phyloP scores from a whole-genome alignment of 1,284 basidiomycete species.

The Apiotrichum laibachii region DNA sequence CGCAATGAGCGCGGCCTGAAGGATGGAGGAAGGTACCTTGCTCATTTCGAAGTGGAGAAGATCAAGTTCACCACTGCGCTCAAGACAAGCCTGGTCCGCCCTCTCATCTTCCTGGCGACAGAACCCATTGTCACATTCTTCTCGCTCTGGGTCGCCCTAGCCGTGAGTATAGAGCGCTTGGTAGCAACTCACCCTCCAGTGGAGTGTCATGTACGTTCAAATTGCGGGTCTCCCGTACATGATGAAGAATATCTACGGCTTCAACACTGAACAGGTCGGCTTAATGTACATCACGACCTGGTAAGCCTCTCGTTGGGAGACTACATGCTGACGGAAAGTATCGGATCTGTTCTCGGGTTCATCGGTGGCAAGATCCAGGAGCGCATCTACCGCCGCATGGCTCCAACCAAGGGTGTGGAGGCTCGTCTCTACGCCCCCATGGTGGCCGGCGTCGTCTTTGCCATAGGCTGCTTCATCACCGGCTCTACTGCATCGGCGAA shows the following conservation, averaged over 20 bases:
- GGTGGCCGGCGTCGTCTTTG: slow-evolving; percentile 62
- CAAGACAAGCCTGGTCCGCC: slow-evolving; percentile 35
- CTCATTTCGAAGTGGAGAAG: slow-evolving; percentile 47
- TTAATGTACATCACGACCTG: slow-evolving; percentile 59
- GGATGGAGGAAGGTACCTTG: slow-evolving; percentile 46
- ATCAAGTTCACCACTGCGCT: slow-evolving; percentile 36
- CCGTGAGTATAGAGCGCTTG: slow-evolving; percentile 17
- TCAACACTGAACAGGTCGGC: slow-evolving; percentile 64
- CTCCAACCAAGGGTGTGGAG: slow-evolving; percentile 62
- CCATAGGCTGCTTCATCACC: slow-evolving; percentile 60
- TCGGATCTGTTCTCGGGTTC: slow-evolving; percentile 64
- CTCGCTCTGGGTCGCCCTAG: slow-evolving; percentile 71
- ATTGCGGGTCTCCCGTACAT: slow-evolving; percentile 65
- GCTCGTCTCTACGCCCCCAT: slow-evolving; percentile 69
- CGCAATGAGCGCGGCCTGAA: slow-evolving; percentile 39
- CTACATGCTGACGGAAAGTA: slow-evolving; percentile 9
- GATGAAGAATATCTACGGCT: slow-evolving; percentile 63
- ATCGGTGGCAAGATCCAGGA: slow-evolving; percentile 64
- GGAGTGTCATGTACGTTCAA: slow-evolving; percentile 72
- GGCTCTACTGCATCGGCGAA: slow-evolving; percentile 40
- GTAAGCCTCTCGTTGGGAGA: too few species aligned
- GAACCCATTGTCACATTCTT: slow-evolving; percentile 74
- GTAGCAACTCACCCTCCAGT: slow-evolving; percentile 35
- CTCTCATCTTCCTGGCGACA: slow-evolving; percentile 60
- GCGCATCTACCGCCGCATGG: slow-evolving; percentile 61